Evolutionary conservation across 352 stramenopile species (phyloP), one percentile per base, ranked within the genome.

Genomic region (Phytopythium kandeliae): DNA sequence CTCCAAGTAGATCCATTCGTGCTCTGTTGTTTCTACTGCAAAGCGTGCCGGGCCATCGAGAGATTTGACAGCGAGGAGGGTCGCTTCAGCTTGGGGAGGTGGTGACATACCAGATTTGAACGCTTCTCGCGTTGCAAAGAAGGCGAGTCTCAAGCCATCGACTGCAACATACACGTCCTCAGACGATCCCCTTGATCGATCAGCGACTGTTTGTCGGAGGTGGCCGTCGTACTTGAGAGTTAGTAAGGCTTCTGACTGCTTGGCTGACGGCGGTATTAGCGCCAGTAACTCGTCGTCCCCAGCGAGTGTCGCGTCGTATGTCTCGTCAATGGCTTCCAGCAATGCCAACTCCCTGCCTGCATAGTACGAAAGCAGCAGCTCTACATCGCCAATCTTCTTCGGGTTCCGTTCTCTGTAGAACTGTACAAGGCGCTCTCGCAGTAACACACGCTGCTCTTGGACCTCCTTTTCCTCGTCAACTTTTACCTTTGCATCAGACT

Each of bases 381-480:
- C 69, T 25, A 86, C 50, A 46, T 84, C 74, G 0, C 57, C 45
- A 0, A 86, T 53, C 37, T 84, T 83, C 12, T 46, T 62, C 3
- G 74, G 69, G 51, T 86, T 86, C 9, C 63, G 58, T n/a, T 74
- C 62, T n/a, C 64, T 65, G 36, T 86, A 86, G 50, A 86, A 86
- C 35, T 67, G 58, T 11, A 56, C 58, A 15, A 86, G 35, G 22
- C 60, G 70, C 4, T 80, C 69, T 25, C 56, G 51, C 31, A 84
- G 65, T 45, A 74, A 55, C 4, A 37, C 44, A 16, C 33, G 40
- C 4, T 34, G 49, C 13, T 50, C 50, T 19, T 54, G 63, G 15
- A 58, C 35, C 11, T 71, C 66, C 0, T 48, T 55, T 9, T 60
- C 53, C 0, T 50, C 46, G 49, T 68, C 54, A 15, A 12, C 46